Evolutionary conservation across 2,329 filamentous ascomycete species (phyloP), one percentile per base, ranked within the genome.

Genomic region (Gnomoniopsis smithogilvyi): DNA sequence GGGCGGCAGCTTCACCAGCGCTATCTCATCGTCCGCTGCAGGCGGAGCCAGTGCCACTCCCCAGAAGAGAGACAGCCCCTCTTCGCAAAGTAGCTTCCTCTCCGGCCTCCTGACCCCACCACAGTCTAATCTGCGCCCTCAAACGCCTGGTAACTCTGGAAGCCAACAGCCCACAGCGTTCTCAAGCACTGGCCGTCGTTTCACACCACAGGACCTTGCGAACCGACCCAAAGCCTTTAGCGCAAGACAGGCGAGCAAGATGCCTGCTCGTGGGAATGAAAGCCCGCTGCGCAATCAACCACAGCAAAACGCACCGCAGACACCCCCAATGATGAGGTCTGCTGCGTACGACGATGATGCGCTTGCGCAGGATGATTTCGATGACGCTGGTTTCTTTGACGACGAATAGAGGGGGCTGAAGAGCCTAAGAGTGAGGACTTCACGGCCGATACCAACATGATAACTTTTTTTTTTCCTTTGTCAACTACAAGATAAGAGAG

Each of bases 81-180:
- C 77, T 3, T 79, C 86, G 1, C 80, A 84, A 56, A 84, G 70
- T 67, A 76, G 80, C 51, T 88, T 92, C 62, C 79, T 93, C 21
- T 88, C 88, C 0, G 93, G 93, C 1, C 84, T 96, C 22, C 81
- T 97, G 79, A 97, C 94, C 1, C 93, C 94, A n/a, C 94, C 93
- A 4, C 86, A 89, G 33, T 92, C 90, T 3, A 85, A 86, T 56
- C 72, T 89, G 51, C 87, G 90, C 47, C 41, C 41, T 19, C 85
- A 85, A 64, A 84, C 81, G 2, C 82, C 85, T 0, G 75, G 36
- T 14, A 14, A 7, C 1, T 47, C 71, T 77, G 56, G 68, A 69
- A 41, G 74, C 66, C 63, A 70, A 71, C 84, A 87, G 64, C 82
- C 85, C 3, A 86, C 84, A 0, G 84, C 85, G 1, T 88, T 88